Evolutionary conservation across 208 protist genomes (phyloP), one percentile per base, ranked within the genome.

Genomic region (Acanthamoeba culbertsoni): DNA sequence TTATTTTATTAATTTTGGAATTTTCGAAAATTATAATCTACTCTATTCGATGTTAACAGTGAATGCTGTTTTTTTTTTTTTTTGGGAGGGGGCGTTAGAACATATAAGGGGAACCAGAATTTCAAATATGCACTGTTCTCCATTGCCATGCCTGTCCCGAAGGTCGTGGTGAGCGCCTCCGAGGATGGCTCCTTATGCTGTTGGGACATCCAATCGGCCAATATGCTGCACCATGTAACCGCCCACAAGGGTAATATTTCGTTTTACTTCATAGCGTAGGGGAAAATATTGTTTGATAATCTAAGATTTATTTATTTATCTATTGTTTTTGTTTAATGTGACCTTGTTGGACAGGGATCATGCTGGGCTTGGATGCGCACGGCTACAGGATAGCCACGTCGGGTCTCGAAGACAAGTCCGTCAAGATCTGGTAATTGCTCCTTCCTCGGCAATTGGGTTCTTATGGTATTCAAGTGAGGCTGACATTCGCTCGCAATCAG

Each of bases 61-160:
- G n/a, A n/a, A n/a, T n/a, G n/a, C n/a, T n/a, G n/a, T n/a, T n/a
- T n/a, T n/a, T n/a, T n/a, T n/a, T n/a, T n/a, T n/a, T n/a, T n/a
- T n/a, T n/a, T n/a, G n/a, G n/a, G n/a, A n/a, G n/a, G n/a, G n/a
- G n/a, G n/a, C n/a, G n/a, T n/a, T n/a, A n/a, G 71, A 26, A 82
- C 71, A 14, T 82, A 82, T 42, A 82, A 82, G 26, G 71, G 37
- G 7, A 35, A 82, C 71, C 26, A 12, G 42, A 82, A 82, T 28
- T 18, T 42, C 26, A 45, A 82, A 28, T 82, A 82, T 42, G 71
- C 71, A n/a, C 71, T 82, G n/a, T 82, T 82, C 26, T 82, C 71
- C 40, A 82, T 82, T 28, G 71, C 71, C 2, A 12, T 82, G 42
- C 35, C 71, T 7, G 10, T 8, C 16, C 40, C 71, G 40, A 82